A percentile compares a stretch with the other conserved stretches of the same genome.
Conservation (phyloP, 129 eudicot genomes). For the Chrysanthemum makinoi region DNA sequence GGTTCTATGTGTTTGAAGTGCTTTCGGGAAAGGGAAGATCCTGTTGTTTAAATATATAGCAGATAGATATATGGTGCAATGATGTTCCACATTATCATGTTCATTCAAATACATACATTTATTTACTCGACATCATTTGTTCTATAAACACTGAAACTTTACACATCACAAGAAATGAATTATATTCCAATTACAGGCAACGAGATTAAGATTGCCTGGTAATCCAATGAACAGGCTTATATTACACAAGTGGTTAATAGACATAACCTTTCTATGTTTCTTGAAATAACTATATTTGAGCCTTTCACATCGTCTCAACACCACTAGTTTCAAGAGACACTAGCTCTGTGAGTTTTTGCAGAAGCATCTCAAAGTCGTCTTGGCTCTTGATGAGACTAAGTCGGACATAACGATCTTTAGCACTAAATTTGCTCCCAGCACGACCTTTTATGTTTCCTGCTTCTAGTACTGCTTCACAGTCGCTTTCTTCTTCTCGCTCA, state of each 20-base stretch:
- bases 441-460: conserved; percentile 61
- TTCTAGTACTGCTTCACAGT: conserved; percentile 36
- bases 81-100: background rate
- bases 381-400: conserved; percentile 59
- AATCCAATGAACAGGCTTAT: background rate
- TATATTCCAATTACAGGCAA: too few relatives aligned
- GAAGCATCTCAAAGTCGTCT: conserved; percentile 56
- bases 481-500: conserved; percentile 50
- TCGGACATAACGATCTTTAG: conserved; percentile 44
- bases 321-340: conserved; percentile 35
- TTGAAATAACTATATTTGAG: conserved; percentile 1
- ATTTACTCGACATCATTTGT: background rate
- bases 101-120: too few relatives aligned
- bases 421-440: conserved; percentile 34
- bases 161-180: too few relatives aligned
- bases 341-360: conserved; percentile 35
- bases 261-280: background rate
- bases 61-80: too few relatives aligned
- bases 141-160: too few relatives aligned
- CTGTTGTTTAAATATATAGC: too few relatives aligned
- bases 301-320: conserved; percentile 21
- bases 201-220: too few relatives aligned
- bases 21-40: too few relatives aligned
- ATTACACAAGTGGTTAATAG: background rate
- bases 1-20: too few relatives aligned